Evolutionary conservation across 2,329 filamentous ascomycete genomes (phyloP), one percentile per base, ranked within the genome.

Genomic region (Fusarium setosum): DNA sequence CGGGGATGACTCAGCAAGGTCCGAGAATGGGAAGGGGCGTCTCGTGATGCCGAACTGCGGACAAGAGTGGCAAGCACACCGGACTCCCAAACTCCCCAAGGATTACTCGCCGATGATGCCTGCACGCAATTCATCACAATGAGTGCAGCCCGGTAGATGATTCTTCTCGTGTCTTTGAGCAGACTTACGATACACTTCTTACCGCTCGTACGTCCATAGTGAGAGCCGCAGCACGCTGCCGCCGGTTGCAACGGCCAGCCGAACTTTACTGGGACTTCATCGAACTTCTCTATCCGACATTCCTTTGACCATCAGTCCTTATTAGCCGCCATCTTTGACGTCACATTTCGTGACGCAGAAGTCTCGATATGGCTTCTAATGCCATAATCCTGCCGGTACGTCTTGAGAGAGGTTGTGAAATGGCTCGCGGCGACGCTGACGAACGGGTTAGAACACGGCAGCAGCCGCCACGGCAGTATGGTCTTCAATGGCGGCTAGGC

Each of bases 401-500:
- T 44, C 37, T 32, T 24, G 35, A 35, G 51, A 51, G 56, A 51
- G 42, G 24, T 41, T 42, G 23, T 40, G 40, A 34, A 42, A 34
- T 18, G 38, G 40, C 20, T 49, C 51, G 55, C 45, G 35, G 52
- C 8, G 26, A 63, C 17, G 63, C 72, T 74, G 56, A 74, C 65
- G 34, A 59, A 37, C 13, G 48, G 24, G 52, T 38, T 31, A 80
- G 79, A 79, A 75, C 66, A 76, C 83, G 70, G 80, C 79, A 63
- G 79, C 79, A 47, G 79, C 77, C 60, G 78, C 79, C 8, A 73
- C 80, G 48, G 82, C 82, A 34, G 67, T 83, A 52, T 81, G 81
- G 80, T 82, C 82, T 53, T 83, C 82, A 41, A 75, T 84, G 61
- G 74, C 77, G 50, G 82, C n/a, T n/a, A n/a, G n/a, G n/a, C n/a